Evolutionary conservation across 306 rosid species (phyloP), one percentile per base, ranked within the genome.

Genomic region (Glycine latifolia): DNA sequence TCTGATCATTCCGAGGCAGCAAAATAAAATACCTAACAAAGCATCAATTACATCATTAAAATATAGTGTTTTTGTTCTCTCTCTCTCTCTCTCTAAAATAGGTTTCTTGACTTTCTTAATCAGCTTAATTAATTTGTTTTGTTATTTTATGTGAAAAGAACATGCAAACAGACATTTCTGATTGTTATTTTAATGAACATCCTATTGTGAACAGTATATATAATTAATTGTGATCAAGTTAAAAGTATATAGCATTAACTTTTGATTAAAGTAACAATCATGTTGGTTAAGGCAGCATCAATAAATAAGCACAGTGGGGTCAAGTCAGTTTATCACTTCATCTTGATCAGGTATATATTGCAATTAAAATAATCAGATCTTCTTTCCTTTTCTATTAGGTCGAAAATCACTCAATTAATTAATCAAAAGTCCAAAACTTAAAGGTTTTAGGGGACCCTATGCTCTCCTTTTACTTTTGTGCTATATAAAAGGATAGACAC

Each of bases 251-350:
- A 53, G 20, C 61, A 62, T 84, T 70, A 84, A 74, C 82, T 78
- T 81, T 78, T 70, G 77, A 60, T 63, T 71, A 71, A 81, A 87
- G 70, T 56, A 84, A 81, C 67, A 53, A 16, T 31, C 16, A 53
- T 75, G 63, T 74, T 84, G 82, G 74, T 65, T 79, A 69, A 77
- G 83, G 91, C 86, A 73, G 77, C 71, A 79, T 67, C 82, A 56
- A 78, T 66, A 84, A 87, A 88, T 74, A 82, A 77, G 88, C 76
- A 74, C 79, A 76, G 83, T 90, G 89, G 87, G 81, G 92, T 86
- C 90, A 88, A 87, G 79, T 88, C 94, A 79, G 55, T 76, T 77
- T 71, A 74, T 90, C 91, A 80, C 84, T 82, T 81, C 79, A 86
- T 87, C 87, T 79, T 70, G 78, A 86, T 69, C 80, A 81, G 53